Conservation (phyloP, 2,329 filamentous ascomycete species). For the Cladosporium phlei region DNA sequence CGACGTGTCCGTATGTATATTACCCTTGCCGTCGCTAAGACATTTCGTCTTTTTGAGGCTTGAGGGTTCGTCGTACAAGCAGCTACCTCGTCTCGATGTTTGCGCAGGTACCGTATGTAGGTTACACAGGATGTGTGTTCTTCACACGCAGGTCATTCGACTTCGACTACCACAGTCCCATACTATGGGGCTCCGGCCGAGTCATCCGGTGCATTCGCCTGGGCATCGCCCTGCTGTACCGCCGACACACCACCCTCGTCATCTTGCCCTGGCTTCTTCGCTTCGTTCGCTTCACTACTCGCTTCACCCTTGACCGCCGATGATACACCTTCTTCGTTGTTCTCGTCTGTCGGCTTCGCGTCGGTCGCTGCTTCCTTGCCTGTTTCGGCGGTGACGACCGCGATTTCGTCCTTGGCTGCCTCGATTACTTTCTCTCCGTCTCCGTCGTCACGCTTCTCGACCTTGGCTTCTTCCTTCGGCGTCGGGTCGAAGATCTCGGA, state of each 20-base stretch:
- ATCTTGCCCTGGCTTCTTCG: too few relatives aligned
- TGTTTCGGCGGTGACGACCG: background rate
- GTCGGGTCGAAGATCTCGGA: slow-evolving; percentile 63
- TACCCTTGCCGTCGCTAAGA: too few relatives aligned
- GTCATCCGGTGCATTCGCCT: background rate
- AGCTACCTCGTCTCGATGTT: too few relatives aligned
- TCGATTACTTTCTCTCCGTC: background rate
- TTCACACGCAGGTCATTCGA: too few relatives aligned
- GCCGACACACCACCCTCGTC: background rate
- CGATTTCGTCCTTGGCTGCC: background rate
- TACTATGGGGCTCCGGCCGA: slow-evolving; percentile 1
- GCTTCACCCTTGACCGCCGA: background rate
- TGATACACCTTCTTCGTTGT: too few relatives aligned
- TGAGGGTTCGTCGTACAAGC: too few relatives aligned
- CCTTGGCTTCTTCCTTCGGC: slow-evolving; percentile 28
- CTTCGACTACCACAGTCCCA: too few relatives aligned
- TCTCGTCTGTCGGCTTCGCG: background rate
- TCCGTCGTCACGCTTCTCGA: too few relatives aligned
- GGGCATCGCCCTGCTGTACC: background rate
- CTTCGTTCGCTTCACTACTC: background rate
- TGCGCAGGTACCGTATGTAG: too few relatives aligned
- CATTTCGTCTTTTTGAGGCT: too few relatives aligned
- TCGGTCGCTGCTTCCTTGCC: background rate
- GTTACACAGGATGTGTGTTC: too few relatives aligned
- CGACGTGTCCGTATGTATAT: too few relatives aligned